Base-by-base conservation (phyloP, 805 yeast genomes). In the Monosporozyma solicola region DNA sequence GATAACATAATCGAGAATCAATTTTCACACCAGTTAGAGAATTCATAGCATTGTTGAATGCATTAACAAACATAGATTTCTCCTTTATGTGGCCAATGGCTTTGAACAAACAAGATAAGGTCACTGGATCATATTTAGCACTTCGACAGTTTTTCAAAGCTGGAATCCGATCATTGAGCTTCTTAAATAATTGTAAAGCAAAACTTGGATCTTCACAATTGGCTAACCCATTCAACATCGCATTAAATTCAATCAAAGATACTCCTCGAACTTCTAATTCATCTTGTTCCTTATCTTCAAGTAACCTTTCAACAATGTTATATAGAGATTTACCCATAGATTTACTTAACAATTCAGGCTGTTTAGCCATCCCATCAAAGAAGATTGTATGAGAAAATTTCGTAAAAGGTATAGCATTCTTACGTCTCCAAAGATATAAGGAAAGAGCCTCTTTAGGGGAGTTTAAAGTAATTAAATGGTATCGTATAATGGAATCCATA, bases 401-500 rank as follows among this genome's bases (percentile, higher is more conserved):
- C 58, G 83, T 79, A 5, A 75, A 69, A 2, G 77, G 75, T 11
- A 82, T 74, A 0, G 77, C 78, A 82, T 87, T 78, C 62, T 83
- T 84, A 58, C 80, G 82, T 49, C 87, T 71, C 68, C 78, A 75
- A 50, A 75, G 74, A 54, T 75, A 74, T 20, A 79, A 57, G 43
- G 78, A 78, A 27, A 83, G 52, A 0, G 85, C 85, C 7, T 72
- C 73, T 47, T 75, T 74, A 0, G 75, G 63, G 24, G 75, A 74
- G 2, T 76, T 73, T 8, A 70, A 59, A 0, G 61, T 60, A 7
- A 64, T 64, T 3, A 83, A 66, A 44, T 75, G 70, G 71, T 80
- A 75, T 54, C 77, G 74, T 61, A 82, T 63, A 0, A 86, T 72
- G n/a, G 77, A 73, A 57, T 87, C 86, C 80, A 81, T 77, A 1